These are phyloP conservation scores for Baorangia bicolor DNA, from an alignment of 768 basidiomycete species.

Conservation along the genomic window DNA sequence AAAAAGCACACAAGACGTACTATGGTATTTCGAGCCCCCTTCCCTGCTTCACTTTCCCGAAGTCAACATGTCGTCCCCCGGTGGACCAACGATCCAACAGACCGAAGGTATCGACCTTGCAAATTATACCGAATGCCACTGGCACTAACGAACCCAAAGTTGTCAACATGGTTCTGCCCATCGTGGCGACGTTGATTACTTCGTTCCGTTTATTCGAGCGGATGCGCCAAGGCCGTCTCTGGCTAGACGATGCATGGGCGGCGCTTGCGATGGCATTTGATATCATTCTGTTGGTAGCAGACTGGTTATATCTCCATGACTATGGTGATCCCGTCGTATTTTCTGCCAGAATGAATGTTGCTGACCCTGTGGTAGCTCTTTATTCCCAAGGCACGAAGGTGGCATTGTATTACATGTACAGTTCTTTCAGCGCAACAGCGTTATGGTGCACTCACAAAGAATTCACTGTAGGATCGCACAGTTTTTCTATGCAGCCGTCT, in stretches of 20 bases:
- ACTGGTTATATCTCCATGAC: neutral
- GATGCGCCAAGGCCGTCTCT: neutral
- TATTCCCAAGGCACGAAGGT: neutral
- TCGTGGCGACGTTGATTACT: neutral
- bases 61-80: neutral
- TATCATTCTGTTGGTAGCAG: neutral
- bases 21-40: neutral
- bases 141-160: neutral
- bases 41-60: neutral
- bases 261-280: slow-evolving; percentile 2
- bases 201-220: neutral
- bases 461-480: slow-evolving; percentile 1
- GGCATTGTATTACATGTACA: slow-evolving; percentile 1
- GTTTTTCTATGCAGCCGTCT: slow-evolving; percentile 6
- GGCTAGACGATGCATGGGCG: slow-evolving; percentile 8
- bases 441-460: neutral
- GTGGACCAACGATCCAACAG: slow-evolving; percentile 2
- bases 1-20: too few species aligned
- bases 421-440: neutral
- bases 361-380: neutral
- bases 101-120: neutral
- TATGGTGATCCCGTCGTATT: neutral
- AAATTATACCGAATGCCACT: neutral
- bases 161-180: neutral
- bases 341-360: neutral